A percentile compares a stretch with the other conserved stretches of the same genome.
Conservation (phyloP, 2,329 filamentous ascomycete genomes). For the Botrytis galanthina region DNA sequence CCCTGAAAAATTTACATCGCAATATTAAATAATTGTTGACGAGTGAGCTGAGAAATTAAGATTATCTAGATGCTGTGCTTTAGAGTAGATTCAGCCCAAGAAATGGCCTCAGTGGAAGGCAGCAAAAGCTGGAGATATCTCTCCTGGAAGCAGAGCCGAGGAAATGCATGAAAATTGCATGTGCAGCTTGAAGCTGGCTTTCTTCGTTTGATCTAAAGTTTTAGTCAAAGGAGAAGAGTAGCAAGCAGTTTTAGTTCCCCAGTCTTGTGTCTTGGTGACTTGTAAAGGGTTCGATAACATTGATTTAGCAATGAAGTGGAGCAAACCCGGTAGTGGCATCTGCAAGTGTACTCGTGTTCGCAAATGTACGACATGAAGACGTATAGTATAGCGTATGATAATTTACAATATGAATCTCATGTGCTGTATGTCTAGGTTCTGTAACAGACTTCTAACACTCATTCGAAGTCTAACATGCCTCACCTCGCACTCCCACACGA, state of each 20-base stretch:
- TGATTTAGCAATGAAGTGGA: not conserved
- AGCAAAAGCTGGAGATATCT: not conserved
- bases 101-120: not conserved
- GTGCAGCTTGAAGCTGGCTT: no score
- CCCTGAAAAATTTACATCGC: no score
- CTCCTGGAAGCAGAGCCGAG: not conserved
- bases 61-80: not conserved
- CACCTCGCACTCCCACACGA: constrained; percentile 4
- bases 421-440: not conserved
- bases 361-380: not conserved
- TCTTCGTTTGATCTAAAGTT: not conserved
- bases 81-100: not conserved
- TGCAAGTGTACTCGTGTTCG: not conserved
- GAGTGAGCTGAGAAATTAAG: not conserved
- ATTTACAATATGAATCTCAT: not conserved
- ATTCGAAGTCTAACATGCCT: not conserved
- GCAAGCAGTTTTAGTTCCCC: not conserved
- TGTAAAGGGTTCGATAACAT: not conserved
- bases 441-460: not conserved
- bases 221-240: not conserved
- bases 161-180: not conserved
- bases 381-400: not conserved
- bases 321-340: no score
- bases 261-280: not conserved
- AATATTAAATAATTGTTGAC: not conserved